These are phyloP conservation scores for Avena insularis DNA, from an alignment of 176 grass and related monocot species.

Conservation along the genomic window DNA sequence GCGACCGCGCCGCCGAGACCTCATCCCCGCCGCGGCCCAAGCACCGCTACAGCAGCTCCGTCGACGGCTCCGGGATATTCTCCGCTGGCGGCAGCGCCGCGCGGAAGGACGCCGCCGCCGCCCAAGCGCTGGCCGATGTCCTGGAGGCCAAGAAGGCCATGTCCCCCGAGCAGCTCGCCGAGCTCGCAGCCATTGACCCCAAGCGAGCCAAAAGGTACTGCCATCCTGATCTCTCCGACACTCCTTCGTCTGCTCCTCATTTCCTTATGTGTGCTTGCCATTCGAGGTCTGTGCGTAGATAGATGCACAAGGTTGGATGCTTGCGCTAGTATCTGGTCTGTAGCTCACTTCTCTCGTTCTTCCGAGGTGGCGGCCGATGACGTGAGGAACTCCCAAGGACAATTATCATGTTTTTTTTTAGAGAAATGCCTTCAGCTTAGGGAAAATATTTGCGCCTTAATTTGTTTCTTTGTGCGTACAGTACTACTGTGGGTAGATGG, in stretches of 20 bases:
- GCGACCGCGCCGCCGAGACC: conserved; percentile 70
- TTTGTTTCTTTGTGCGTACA: conserved; percentile 7
- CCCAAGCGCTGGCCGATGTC: conserved; percentile 62
- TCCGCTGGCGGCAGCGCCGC: conserved; percentile 40
- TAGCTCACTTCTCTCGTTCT: conserved; percentile 17
- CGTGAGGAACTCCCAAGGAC: conserved; percentile 3
- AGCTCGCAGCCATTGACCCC: conserved; percentile 86
- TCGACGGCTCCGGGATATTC: conserved; percentile 84
- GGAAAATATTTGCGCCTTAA: conserved; percentile 33
- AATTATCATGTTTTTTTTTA: conserved; percentile 33
- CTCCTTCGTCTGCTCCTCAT: background rate
- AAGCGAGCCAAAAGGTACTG: conserved; percentile 91
- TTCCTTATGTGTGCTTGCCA: background rate
- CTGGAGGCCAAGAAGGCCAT: conserved; percentile 99
- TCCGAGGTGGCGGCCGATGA: conserved; percentile 13
- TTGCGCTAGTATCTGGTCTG: background rate
- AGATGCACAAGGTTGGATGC: background rate
- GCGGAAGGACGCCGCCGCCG: conserved; percentile 48
- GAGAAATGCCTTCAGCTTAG: conserved; percentile 9
- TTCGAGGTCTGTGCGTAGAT: background rate
- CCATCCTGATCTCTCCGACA: background rate
- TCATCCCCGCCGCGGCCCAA: conserved; percentile 63
- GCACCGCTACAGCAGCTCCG: conserved; percentile 93
- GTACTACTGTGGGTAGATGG: conserved; percentile 31
- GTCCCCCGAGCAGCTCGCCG: conserved; percentile 82